Evolutionary conservation across 768 basidiomycete species (phyloP).

Genomic region (Amanita exitialis): DNA sequence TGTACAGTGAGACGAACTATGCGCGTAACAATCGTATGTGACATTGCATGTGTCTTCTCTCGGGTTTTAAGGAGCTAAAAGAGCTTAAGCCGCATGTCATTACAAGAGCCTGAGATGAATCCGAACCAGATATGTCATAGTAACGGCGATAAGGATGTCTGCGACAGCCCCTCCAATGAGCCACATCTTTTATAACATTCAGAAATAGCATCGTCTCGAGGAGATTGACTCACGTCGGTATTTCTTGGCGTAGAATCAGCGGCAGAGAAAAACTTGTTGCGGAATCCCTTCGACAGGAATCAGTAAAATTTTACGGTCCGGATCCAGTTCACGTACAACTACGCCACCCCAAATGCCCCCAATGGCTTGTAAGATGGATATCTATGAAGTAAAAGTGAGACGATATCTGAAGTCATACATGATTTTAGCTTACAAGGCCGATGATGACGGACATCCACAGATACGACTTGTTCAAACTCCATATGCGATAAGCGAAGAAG

Average conservation of each 20-base stretch:
- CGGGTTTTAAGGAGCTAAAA: slow-evolving; percentile 1
- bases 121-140: slow-evolving; percentile 7
- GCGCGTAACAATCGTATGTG: slow-evolving; percentile 6
- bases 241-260: background rate
- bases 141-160: slow-evolving; percentile 7
- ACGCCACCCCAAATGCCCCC: background rate
- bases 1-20: slow-evolving; percentile 9
- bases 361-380: background rate
- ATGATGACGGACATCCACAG: slow-evolving; percentile 5
- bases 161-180: slow-evolving; percentile 7
- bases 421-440: background rate
- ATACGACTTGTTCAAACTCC: slow-evolving; percentile 7
- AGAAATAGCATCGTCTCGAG: background rate
- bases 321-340: background rate
- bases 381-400: background rate
- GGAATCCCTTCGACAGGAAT: background rate
- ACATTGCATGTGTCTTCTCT: slow-evolving; percentile 2
- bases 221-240: background rate
- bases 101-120: background rate
- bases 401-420: background rate
- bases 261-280: background rate
- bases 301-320: background rate
- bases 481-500: slow-evolving; percentile 13
- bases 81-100: background rate
- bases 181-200: slow-evolving; percentile 2